A percentile compares a stretch with the other conserved stretches of the same genome.
Evolutionary conservation across 1,139 yeast genomes (phyloP).

Genomic region (Suhomyces kunorum): DNA sequence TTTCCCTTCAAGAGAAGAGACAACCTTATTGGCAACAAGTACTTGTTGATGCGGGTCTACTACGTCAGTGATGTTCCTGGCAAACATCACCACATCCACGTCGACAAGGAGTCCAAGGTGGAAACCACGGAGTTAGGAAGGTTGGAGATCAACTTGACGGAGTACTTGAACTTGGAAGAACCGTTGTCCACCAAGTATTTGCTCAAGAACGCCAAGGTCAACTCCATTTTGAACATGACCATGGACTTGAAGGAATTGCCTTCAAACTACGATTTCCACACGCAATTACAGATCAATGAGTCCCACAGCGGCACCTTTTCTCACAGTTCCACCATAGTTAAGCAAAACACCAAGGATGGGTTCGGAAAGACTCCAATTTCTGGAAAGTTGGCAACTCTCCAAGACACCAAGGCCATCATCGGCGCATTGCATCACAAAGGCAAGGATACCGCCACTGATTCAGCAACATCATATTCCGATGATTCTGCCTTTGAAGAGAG

Average conservation of each 20-base stretch:
- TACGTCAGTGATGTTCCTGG: slow-evolving; percentile 35
- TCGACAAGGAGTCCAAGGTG: slow-evolving; percentile 6
- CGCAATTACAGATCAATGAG: slow-evolving; percentile 41
- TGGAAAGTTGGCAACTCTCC: slow-evolving; percentile 35
- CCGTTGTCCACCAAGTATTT: slow-evolving; percentile 62
- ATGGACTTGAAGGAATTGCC: slow-evolving; percentile 44
- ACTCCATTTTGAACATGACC: slow-evolving; percentile 64
- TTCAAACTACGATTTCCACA: slow-evolving; percentile 45
- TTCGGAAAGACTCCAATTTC: slow-evolving; percentile 9
- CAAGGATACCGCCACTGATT: background rate
- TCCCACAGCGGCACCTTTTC: background rate
- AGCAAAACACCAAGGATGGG: background rate
- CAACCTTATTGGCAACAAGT: slow-evolving; percentile 42
- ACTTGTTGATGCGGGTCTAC: slow-evolving; percentile 34
- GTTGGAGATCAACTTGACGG: slow-evolving; percentile 68
- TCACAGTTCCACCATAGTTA: slow-evolving; percentile 3
- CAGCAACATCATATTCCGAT: slow-evolving; percentile 4
- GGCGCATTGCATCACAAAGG: slow-evolving; percentile 31
- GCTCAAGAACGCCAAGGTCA: slow-evolving; percentile 75
- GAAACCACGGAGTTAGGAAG: slow-evolving; percentile 56
- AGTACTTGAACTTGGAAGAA: slow-evolving; percentile 61
- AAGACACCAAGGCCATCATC: slow-evolving; percentile 40
- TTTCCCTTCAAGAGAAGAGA: slow-evolving; percentile 39
- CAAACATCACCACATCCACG: slow-evolving; percentile 6
- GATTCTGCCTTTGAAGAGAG: slow-evolving; percentile 9